Evolutionary conservation across 805 yeast genomes (phyloP), one percentile per base, ranked within the genome.

Genomic region (Cephaloascus albidus): DNA sequence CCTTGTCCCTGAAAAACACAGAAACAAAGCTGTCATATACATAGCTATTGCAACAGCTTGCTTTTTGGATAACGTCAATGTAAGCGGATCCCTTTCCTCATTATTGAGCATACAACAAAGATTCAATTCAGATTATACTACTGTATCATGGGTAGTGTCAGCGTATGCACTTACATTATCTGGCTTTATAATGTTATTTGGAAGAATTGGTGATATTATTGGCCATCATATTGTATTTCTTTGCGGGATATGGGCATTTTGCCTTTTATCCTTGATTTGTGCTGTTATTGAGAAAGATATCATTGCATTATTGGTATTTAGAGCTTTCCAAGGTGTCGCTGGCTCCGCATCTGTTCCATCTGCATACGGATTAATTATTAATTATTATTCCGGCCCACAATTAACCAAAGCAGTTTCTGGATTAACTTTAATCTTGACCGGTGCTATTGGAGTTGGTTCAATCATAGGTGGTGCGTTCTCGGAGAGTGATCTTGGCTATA

Each of bases 391-490:
- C 23, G 40, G 40, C 3, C 10, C 8, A 23, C 31, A 26, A 6
- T 34, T 38, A 17, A 58, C 51, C 4, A 41, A 40, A 6, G 60
- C 63, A 2, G 38, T 61, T 20, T 46, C 53, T 4, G 42, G 44
- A 2, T 46, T 61, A 3, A 47, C 60, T 2, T 39, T 57, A 16
- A 46, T 55, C 26, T 34, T 53, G 39, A 49, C 60, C 40, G 36
- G 57, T 20, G 42, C 59, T 27, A 51, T 63, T 14, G 72, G 71
- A 4, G 23, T 68, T 10, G 76, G 74, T 3, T 45, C 54, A 3
- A 40, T 68, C 5, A 30, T 70, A 2, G 74, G 75, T 23, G 75
- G 76, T 37, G 74, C 70, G 0, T 70, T 70, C 37, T 48, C 63
- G 1, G 39, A 43, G 19, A 51, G 68, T 1, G 31, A 40, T 4